A percentile compares a stretch with the other conserved stretches of the same genome.
Evolutionary conservation across 139 green algal genomes (phyloP).

Genomic region (Gonium pectorale): DNA sequence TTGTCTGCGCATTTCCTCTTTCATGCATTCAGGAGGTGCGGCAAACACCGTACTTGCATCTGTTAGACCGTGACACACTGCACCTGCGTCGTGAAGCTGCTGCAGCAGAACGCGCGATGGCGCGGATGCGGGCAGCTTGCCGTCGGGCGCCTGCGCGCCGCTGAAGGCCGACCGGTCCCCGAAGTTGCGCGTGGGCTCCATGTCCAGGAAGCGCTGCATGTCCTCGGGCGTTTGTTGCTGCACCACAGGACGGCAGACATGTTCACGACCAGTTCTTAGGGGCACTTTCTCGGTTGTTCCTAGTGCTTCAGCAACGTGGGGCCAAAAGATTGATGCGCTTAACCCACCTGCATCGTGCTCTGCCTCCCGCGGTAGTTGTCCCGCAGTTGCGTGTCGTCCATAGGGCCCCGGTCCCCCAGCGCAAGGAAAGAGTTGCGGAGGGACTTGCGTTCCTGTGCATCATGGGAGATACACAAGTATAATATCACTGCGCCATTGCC

Average conservation of each 20-base stretch:
- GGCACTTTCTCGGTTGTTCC: no score
- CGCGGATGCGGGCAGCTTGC: constrained; percentile 35
- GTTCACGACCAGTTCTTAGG: no score
- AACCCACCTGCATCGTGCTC: no score
- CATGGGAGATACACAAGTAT: no score
- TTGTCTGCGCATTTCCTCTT: no score
- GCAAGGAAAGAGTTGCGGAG: constrained; percentile 55
- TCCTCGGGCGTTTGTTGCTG: constrained; percentile 54
- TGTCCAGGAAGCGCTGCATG: constrained; percentile 51
- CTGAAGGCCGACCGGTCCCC: constrained; percentile 27
- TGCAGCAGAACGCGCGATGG: constrained; percentile 63
- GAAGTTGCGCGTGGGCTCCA: constrained; percentile 50
- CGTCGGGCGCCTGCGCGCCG: constrained; percentile 40
- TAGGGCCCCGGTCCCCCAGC: constrained; percentile 8
- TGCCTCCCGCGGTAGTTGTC: no score
- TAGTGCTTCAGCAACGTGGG: no score
- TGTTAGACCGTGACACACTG: no score
- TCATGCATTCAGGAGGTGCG: no score
- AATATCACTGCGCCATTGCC: no score
- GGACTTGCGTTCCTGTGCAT: constrained; percentile 64
- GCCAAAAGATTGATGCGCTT: no score
- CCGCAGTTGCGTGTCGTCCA: background rate
- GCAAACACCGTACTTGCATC: background rate
- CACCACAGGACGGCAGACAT: no score
- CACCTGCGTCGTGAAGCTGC: constrained; percentile 69